Base-by-base conservation (phyloP, 768 basidiomycete species). In the Hygrocybe punicea region DNA sequence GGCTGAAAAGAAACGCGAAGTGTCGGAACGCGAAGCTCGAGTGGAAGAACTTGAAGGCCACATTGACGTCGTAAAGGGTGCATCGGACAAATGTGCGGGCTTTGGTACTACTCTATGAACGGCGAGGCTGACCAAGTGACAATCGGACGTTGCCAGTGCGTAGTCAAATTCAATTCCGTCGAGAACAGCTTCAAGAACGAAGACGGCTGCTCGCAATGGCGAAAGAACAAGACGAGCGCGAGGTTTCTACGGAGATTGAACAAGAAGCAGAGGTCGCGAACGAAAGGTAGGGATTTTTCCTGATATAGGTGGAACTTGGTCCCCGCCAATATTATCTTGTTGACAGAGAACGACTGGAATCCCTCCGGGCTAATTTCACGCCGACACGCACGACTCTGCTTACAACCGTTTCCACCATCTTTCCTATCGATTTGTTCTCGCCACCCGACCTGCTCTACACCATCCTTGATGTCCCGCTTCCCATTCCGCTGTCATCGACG, bases 361-460 rank as follows among this genome's bases (percentile, higher is more conserved):
- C 74, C 29, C 79, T 89, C 56, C 79, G 73, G 49, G 73, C 73
- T 45, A 76, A 72, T 47, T 72, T 91, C 55, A 64, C 74, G 6
- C 76, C 81, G 19, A 80, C 78, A 47, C 83, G 86, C 56, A 85
- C 81, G 34, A 80, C 81, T 6, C 80, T 91, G 51, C 75, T 93
- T 58, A 84, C 86, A 16, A 81, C 79, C 11, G 80, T 97, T 45
- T 83, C 89, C 39, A 74, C 77, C 11, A 87, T 96, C 62, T 98
- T 87, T 71, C 94, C 95, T 21, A 96, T 99, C 63, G 89, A 92
- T 53, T 85, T 96, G 16, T 78, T 85, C 47, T 88, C 89, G 10
- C 78, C 93, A 11, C 84, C 90, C 4, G 87, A 93, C 63, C 77
- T 98, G n/a, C 82, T 97, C 25, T 99, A 89, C 70, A 85, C 89